Conservation (phyloP, 2,329 filamentous ascomycete genomes). For the Atkinsonella texensis region DNA sequence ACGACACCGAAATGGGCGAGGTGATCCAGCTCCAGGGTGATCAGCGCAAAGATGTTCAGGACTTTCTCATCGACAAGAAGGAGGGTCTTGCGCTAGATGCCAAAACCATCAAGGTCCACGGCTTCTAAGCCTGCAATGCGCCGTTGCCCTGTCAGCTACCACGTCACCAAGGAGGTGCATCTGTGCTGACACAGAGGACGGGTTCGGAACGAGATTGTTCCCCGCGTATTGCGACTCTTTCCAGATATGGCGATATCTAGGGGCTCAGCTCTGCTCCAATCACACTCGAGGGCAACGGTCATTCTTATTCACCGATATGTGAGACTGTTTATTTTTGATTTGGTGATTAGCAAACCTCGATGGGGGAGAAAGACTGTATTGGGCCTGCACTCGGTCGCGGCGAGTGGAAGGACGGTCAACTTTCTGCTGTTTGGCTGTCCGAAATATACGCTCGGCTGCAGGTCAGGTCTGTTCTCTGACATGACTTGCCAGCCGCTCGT, state of each 20-base stretch:
- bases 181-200: slow-evolving; percentile 20
- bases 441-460: slow-evolving; percentile 17
- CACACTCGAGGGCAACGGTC: slow-evolving; percentile 12
- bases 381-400: slow-evolving; percentile 5
- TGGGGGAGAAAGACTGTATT: slow-evolving; percentile 1
- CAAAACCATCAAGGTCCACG: slow-evolving; percentile 88
- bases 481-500: slow-evolving; percentile 24
- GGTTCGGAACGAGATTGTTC: slow-evolving; percentile 15
- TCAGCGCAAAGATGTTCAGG: slow-evolving; percentile 96
- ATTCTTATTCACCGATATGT: slow-evolving; percentile 18
- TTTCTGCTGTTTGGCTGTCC: slow-evolving; percentile 9
- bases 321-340: slow-evolving; percentile 12
- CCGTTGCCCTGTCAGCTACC: slow-evolving; percentile 25
- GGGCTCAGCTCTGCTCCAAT: slow-evolving; percentile 19
- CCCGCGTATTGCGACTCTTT: slow-evolving; percentile 16
- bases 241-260: slow-evolving; percentile 17
- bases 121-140: slow-evolving; percentile 33
- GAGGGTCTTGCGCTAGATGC: slow-evolving; percentile 85
- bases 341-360: slow-evolving; percentile 3
- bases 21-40: slow-evolving; percentile 99
- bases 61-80: slow-evolving; percentile 94
- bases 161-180: slow-evolving; percentile 14
- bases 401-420: slow-evolving; percentile 1
- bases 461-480: slow-evolving; percentile 14
- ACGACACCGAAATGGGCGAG: slow-evolving; percentile 93